Conservation (phyloP, 495 filamentous ascomycete species). For the Aspergillus heteromorphus region DNA sequence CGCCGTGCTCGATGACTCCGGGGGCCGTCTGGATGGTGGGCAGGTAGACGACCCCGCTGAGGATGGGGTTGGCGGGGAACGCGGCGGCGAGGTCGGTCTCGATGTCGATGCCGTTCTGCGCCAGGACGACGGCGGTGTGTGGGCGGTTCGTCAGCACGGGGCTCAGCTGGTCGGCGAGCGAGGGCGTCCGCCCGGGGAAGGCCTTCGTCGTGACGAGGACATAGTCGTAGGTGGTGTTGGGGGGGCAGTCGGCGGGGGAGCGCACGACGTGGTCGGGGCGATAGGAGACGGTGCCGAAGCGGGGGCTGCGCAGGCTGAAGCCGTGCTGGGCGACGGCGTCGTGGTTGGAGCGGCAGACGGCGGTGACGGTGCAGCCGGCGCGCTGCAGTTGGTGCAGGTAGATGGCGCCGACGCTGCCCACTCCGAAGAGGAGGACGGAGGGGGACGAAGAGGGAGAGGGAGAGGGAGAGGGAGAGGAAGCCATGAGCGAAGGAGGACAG, state of each 20-base stretch:
- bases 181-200: constrained; percentile 32
- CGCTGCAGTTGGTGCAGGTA: constrained; percentile 43
- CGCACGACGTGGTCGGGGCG: constrained; percentile 34
- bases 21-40: constrained; percentile 39
- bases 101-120: constrained; percentile 53
- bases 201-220: constrained; percentile 37
- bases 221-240: constrained; percentile 39
- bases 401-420: constrained; percentile 42
- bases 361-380: constrained; percentile 35
- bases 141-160: constrained; percentile 30
- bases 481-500: neutral
- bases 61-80: constrained; percentile 42
- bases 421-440: constrained; percentile 40
- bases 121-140: constrained; percentile 41
- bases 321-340: constrained; percentile 37
- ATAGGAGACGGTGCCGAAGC: constrained; percentile 37
- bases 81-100: constrained; percentile 37
- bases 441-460: constrained; percentile 29
- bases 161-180: constrained; percentile 30
- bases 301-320: constrained; percentile 41
- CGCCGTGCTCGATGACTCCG: constrained; percentile 22
- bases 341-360: constrained; percentile 52
- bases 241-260: constrained; percentile 29
- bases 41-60: constrained; percentile 46
- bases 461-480: constrained; percentile 9